Conservation (phyloP, 495 filamentous ascomycete genomes). For the Parmelia sp. region DNA sequence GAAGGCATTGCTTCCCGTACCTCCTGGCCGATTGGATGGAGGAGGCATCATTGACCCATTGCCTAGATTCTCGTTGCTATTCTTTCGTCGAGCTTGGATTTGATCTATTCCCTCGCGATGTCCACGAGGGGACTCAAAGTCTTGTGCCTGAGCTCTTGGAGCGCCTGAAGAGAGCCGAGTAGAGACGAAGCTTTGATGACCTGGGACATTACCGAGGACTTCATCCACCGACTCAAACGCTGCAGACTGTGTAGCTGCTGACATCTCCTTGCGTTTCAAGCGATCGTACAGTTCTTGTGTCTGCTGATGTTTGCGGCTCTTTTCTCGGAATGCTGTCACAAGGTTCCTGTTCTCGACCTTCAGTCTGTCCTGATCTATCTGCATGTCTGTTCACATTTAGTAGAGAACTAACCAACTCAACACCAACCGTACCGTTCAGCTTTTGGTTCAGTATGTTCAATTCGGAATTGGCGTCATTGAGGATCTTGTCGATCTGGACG, state of each 20-base stretch:
- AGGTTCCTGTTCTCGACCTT: slow-evolving; percentile 73
- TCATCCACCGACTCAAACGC: slow-evolving; percentile 59
- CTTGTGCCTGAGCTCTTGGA: slow-evolving; percentile 28
- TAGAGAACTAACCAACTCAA: neutral
- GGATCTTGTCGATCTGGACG: slow-evolving; percentile 69
- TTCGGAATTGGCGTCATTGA: slow-evolving; percentile 74
- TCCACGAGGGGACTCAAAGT: slow-evolving; percentile 26
- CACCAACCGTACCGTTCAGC: slow-evolving; percentile 39
- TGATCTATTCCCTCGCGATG: slow-evolving; percentile 39
- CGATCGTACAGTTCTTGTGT: slow-evolving; percentile 79
- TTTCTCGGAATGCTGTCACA: slow-evolving; percentile 60
- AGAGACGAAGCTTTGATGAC: slow-evolving; percentile 20
- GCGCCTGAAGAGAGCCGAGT: slow-evolving; percentile 9
- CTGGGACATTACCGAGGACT: slow-evolving; percentile 30
- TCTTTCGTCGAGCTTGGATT: slow-evolving; percentile 42
- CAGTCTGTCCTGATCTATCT: slow-evolving; percentile 58
- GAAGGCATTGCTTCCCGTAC: slow-evolving; percentile 10
- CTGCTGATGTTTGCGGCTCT: slow-evolving; percentile 66
- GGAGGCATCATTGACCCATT: slow-evolving; percentile 36
- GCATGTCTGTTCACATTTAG: slow-evolving; percentile 47
- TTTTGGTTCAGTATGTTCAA: slow-evolving; percentile 63
- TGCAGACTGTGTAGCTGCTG: slow-evolving; percentile 61
- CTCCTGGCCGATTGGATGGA: slow-evolving; percentile 17
- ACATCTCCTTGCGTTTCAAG: slow-evolving; percentile 67
- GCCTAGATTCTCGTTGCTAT: slow-evolving; percentile 27